Evolutionary conservation across 306 rosid genomes (phyloP).

Genomic region (Fragaria ananassa): DNA sequence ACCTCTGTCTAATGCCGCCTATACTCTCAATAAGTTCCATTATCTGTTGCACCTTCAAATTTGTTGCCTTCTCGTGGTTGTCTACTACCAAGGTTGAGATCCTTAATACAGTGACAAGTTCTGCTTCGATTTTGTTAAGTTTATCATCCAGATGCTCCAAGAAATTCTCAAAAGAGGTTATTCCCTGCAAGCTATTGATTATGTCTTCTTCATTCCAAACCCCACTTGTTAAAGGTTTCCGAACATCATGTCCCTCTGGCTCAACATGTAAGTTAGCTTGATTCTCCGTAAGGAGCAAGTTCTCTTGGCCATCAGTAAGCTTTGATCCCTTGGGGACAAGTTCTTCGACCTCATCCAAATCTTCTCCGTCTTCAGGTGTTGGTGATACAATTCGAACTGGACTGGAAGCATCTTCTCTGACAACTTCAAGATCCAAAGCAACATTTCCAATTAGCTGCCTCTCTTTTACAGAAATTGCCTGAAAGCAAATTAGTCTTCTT

Average conservation of each 20-base stretch:
- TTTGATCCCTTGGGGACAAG: conserved; percentile 25
- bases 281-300: conserved; percentile 28
- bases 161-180: conserved; percentile 58
- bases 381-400: conserved; percentile 69
- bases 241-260: conserved; percentile 34
- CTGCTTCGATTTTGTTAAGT: conserved; percentile 63
- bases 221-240: conserved; percentile 13
- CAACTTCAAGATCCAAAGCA: conserved; percentile 49
- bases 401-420: conserved; percentile 41
- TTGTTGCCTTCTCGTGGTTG: conserved; percentile 50
- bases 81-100: conserved; percentile 58
- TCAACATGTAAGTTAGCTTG: conserved; percentile 32
- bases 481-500: conserved; percentile 39
- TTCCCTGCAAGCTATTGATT: conserved; percentile 35
- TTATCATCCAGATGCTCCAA: conserved; percentile 61
- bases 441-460: conserved; percentile 71
- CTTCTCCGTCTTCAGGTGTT: conserved; percentile 39
- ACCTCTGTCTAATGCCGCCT: conserved; percentile 64
- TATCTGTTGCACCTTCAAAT: conserved; percentile 63
- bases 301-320: conserved; percentile 33
- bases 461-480: conserved; percentile 84
- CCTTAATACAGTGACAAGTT: conserved; percentile 59
- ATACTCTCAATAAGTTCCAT: conserved; percentile 70
- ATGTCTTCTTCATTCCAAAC: conserved; percentile 36
- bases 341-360: conserved; percentile 25